Percentiles rank a stretch among this genome's conserved stretches.
Conservation (phyloP, 495 filamentous ascomycete species). For the Trichoderma erinaceum region DNA sequence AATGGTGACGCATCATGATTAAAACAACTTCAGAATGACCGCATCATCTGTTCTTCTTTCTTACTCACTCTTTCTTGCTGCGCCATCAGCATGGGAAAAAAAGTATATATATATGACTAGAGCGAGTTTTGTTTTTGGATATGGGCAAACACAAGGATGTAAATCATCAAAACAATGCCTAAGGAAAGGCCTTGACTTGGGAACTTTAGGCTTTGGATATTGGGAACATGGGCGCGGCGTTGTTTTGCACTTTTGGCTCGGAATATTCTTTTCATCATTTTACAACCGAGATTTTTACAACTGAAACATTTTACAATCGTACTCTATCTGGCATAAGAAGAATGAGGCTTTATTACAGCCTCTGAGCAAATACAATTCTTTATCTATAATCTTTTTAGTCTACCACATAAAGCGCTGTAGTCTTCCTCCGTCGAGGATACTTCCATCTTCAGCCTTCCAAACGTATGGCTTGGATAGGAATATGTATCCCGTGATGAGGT, state of each 20-base stretch:
- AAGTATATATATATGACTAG: slow-evolving; percentile 5
- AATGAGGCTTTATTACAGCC: neutral
- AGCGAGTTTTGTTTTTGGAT: slow-evolving; percentile 7
- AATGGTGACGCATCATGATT: neutral
- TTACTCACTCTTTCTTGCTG: neutral
- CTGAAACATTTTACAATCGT: neutral
- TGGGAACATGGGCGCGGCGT: neutral
- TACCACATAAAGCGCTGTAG: slow-evolving; percentile 95
- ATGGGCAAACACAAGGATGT: neutral
- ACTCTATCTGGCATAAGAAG: slow-evolving; percentile 10
- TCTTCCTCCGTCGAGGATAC: slow-evolving; percentile 61
- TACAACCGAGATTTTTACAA: neutral
- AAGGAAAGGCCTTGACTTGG: slow-evolving; percentile 9
- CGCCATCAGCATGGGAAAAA: slow-evolving; percentile 1
- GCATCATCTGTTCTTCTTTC: neutral
- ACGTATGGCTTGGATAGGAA: slow-evolving; percentile 75
- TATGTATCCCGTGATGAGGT: slow-evolving; percentile 67
- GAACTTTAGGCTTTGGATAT: neutral
- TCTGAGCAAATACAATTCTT: neutral
- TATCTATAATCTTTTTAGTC: neutral
- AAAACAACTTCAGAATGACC: neutral
- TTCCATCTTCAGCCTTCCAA: slow-evolving; percentile 50
- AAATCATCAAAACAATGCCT: neutral
- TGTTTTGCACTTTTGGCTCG: neutral
- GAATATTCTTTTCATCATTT: neutral